Percentiles rank a stretch among this genome's conserved stretches.
phyloP scores from a whole-genome alignment of 495 filamentous ascomycete species.

The Aspergillus saccharolyticus region DNA sequence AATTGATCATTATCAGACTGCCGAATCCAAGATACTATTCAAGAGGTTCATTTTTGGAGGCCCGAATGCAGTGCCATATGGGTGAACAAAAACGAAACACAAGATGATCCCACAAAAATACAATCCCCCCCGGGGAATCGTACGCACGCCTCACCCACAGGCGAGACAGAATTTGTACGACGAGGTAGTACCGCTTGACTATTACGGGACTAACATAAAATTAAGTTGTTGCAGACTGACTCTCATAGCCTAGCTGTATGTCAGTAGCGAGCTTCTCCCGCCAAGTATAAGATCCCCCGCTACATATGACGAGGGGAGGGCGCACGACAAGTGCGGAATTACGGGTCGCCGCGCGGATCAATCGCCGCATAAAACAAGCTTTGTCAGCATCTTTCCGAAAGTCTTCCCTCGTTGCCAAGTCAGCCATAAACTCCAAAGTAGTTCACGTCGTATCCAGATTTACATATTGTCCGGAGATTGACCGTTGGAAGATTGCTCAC shows the following conservation, averaged over 20 bases:
- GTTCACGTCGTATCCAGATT: too few relatives aligned
- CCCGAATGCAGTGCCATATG: too few relatives aligned
- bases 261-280: neutral
- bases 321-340: neutral
- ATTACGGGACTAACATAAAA: constrained; percentile 1
- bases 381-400: too few relatives aligned
- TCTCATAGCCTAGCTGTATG: neutral
- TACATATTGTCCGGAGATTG: too few relatives aligned
- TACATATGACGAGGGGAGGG: neutral
- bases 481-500: too few relatives aligned
- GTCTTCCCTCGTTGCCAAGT: too few relatives aligned
- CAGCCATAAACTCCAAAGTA: too few relatives aligned
- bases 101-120: constrained; percentile 2
- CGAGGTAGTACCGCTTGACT: neutral
- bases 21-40: too few relatives aligned
- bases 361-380: neutral
- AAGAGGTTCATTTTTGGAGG: too few relatives aligned
- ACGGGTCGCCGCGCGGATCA: neutral
- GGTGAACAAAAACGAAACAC: neutral
- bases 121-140: constrained; percentile 2
- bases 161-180: neutral
- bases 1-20: too few relatives aligned
- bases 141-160: neutral
- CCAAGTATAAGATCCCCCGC: neutral
- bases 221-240: neutral